phyloP scores from a whole-genome alignment of 148 eudicot species.

The Spergularia bocconei region DNA sequence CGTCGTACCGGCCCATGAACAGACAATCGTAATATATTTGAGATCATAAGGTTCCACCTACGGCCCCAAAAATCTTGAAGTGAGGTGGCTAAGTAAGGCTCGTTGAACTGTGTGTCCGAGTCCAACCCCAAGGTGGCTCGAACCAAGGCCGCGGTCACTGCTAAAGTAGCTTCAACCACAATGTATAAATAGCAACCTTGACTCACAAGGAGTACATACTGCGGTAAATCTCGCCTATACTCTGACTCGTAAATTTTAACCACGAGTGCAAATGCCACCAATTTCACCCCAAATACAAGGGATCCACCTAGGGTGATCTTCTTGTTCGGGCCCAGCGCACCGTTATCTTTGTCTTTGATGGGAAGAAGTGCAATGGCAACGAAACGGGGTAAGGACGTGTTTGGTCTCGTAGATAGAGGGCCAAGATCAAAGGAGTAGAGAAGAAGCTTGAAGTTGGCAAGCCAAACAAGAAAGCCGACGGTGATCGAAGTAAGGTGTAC shows the following conservation, averaged over 20 bases:
- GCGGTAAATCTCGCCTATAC: conserved; percentile 24
- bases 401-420: conserved; percentile 32
- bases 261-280: conserved; percentile 28
- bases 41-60: conserved; percentile 68
- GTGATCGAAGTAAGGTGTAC: conserved; percentile 34
- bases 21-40: conserved; percentile 43
- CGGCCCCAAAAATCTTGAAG: conserved; percentile 73
- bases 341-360: conserved; percentile 34
- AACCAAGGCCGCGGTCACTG: conserved; percentile 30
- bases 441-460: conserved; percentile 52
- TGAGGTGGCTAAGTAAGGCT: conserved; percentile 54
- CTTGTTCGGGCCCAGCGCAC: too few species aligned
- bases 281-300: conserved; percentile 23
- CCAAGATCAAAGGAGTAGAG: conserved; percentile 44
- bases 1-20: conserved; percentile 38
- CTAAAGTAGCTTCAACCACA: conserved; percentile 35
- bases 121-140: conserved; percentile 40
- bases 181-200: conserved; percentile 45
- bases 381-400: conserved; percentile 41
- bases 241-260: conserved; percentile 18
- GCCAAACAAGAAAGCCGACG: conserved; percentile 52
- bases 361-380: conserved; percentile 44
- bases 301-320: neutral
- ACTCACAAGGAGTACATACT: conserved; percentile 12
- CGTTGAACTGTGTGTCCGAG: conserved; percentile 46